phyloP scores from a whole-genome alignment of 371 early-diverging fungal genomes.

The Haplosporangium sp. region DNA sequence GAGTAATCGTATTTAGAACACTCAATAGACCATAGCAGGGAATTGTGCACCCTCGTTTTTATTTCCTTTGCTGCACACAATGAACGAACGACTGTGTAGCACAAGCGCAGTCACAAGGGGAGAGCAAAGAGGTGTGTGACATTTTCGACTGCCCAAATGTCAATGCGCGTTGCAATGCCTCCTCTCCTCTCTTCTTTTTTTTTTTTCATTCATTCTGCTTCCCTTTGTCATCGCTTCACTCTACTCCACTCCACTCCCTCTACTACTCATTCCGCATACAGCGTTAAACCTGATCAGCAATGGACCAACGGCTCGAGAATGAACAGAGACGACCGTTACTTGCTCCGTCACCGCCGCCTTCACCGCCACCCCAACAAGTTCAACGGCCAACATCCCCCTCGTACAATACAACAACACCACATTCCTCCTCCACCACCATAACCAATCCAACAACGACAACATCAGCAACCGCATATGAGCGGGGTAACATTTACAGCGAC shows the following conservation, averaged over 20 bases:
- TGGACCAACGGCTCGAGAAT: slow-evolving; percentile 18
- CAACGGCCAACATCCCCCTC: slow-evolving; percentile 3
- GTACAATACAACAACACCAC: not conserved
- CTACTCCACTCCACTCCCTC: not conserved
- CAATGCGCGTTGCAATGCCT: not conserved
- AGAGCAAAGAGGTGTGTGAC: not conserved
- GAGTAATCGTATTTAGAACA: too few species aligned
- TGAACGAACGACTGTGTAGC: too few species aligned
- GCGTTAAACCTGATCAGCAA: not conserved
- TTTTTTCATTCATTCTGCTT: not conserved
- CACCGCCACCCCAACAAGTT: slow-evolving; percentile 2
- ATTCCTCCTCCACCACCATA: not conserved
- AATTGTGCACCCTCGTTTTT: too few species aligned
- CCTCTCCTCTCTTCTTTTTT: not conserved
- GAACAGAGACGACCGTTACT: slow-evolving; percentile 19
- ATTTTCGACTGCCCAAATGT: not conserved
- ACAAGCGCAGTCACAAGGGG: too few species aligned
- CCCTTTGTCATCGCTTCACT: not conserved
- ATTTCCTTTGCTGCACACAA: too few species aligned
- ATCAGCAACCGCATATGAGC: not conserved
- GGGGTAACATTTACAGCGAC: not conserved
- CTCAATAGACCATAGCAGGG: too few species aligned
- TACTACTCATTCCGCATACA: not conserved
- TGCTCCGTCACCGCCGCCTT: not conserved
- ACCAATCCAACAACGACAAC: slow-evolving; percentile 2